Percentiles rank a stretch among this genome's conserved stretches.
These are phyloP conservation scores for Fermentozyma sake DNA, from an alignment of 1,139 yeast species.

Conservation along the genomic window DNA sequence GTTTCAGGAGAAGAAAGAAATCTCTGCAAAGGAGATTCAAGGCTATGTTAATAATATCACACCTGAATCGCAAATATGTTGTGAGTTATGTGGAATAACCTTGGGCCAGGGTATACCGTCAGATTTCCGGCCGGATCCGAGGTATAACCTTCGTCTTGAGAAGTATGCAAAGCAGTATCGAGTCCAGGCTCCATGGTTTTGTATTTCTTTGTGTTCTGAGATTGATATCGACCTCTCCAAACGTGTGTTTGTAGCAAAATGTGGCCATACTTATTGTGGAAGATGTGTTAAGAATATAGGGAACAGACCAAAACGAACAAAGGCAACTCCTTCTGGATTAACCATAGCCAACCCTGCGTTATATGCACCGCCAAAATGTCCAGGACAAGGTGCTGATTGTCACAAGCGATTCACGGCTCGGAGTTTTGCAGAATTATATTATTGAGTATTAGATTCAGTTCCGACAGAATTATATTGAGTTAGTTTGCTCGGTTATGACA, in stretches of 20 bases:
- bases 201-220: slow-evolving; percentile 43
- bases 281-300: slow-evolving; percentile 66
- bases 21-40: slow-evolving; percentile 15
- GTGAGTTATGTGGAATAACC: slow-evolving; percentile 66
- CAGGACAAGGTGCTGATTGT: slow-evolving; percentile 39
- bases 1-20: slow-evolving; percentile 25
- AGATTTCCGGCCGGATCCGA: slow-evolving; percentile 34
- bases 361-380: slow-evolving; percentile 49
- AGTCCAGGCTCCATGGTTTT: slow-evolving; percentile 64
- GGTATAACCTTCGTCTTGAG: slow-evolving; percentile 24
- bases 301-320: slow-evolving; percentile 26
- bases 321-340: slow-evolving; percentile 8
- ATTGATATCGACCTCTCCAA: slow-evolving; percentile 61
- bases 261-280: slow-evolving; percentile 90
- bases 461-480: too few species aligned
- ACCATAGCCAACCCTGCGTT: slow-evolving; percentile 43
- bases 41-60: slow-evolving; percentile 39
- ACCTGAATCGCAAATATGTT: slow-evolving; percentile 35
- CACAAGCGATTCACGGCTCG: slow-evolving; percentile 28
- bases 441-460: too few species aligned
- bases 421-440: slow-evolving; percentile 35
- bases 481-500: too few species aligned
- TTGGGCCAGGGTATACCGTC: slow-evolving; percentile 69
- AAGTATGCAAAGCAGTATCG: slow-evolving; percentile 26
- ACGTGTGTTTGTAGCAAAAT: slow-evolving; percentile 62